Percentiles rank a stretch among this genome's conserved stretches.
Evolutionary conservation across 805 yeast species (phyloP).

Genomic region (Teunomyces tritomae): DNA sequence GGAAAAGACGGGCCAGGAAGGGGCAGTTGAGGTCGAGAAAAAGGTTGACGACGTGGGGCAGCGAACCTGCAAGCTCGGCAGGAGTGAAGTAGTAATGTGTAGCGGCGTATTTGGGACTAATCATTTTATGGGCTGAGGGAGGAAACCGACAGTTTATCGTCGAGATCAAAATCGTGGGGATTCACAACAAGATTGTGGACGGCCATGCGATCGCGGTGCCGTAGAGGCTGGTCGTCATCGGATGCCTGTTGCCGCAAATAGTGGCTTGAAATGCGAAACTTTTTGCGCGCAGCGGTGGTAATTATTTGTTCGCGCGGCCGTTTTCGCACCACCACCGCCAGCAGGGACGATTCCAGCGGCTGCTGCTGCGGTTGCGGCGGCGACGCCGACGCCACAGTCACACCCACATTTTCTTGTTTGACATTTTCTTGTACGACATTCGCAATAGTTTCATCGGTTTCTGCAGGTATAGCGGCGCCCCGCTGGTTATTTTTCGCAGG

Average conservation of each 20-base stretch:
- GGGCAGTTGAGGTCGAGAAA: constrained; percentile 80
- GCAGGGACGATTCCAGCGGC: no score
- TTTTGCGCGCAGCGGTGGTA: neutral
- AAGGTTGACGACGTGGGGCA: constrained; percentile 53
- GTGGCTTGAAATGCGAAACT: neutral
- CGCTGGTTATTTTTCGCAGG: no score
- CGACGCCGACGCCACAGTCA: neutral
- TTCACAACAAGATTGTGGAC: neutral
- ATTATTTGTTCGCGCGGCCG: neutral
- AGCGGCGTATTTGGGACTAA: constrained; percentile 41
- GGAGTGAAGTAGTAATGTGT: constrained; percentile 33
- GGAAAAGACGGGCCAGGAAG: constrained; percentile 63
- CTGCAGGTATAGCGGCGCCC: no score
- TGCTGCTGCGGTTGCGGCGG: no score
- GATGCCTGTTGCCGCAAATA: neutral
- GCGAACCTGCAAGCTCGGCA: constrained; percentile 14
- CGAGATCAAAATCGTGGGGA: constrained; percentile 2
- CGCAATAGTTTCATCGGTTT: no score
- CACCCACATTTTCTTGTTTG: no score
- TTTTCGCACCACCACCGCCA: neutral
- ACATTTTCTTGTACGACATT: no score
- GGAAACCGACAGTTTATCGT: neutral
- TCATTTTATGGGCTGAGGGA: constrained; percentile 24
- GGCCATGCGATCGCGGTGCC: neutral
- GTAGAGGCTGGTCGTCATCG: neutral